Percentiles rank a stretch among this genome's conserved stretches.
Evolutionary conservation across 192 early-diverging fungal genomes (phyloP).

Genomic region (Backusella mclennaniae): DNA sequence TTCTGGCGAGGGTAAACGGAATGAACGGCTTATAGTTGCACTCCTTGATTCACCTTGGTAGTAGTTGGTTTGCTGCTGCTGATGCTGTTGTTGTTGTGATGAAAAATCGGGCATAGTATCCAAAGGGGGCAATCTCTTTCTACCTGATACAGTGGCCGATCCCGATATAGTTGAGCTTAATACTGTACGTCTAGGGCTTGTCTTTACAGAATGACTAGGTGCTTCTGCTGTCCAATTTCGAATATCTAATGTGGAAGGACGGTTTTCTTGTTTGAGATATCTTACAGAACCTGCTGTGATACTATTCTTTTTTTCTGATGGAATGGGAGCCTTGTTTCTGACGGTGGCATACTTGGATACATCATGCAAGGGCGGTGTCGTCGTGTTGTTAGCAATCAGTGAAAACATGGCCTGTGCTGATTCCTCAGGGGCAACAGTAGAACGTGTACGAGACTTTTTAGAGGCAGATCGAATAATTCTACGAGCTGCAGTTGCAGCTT

Average conservation of each 20-base stretch:
- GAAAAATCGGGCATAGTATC: not conserved
- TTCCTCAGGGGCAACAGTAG: conserved; percentile 5
- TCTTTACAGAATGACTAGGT: not conserved
- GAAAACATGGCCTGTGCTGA: conserved; percentile 12
- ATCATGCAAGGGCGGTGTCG: not conserved
- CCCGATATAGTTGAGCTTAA: conserved; percentile 11
- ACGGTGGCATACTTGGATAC: conserved; percentile 14
- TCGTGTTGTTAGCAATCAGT: not conserved
- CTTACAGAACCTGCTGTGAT: conserved; percentile 19
- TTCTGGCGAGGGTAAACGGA: not conserved
- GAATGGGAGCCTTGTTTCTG: not conserved
- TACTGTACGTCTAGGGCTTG: conserved; percentile 6
- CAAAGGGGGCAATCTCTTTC: not conserved
- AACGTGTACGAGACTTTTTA: conserved; percentile 18
- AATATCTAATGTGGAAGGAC: conserved; percentile 3
- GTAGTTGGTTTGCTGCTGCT: not conserved
- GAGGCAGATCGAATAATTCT: conserved; percentile 23
- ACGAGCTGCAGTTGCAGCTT: conserved; percentile 18
- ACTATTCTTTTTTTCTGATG: conserved; percentile 1
- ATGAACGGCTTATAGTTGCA: conserved; percentile 10
- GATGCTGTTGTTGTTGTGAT: not conserved
- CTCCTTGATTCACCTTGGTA: conserved; percentile 3
- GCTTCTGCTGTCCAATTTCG: conserved; percentile 3
- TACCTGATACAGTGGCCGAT: not conserved
- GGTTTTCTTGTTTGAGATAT: not conserved